A percentile compares a stretch with the other conserved stretches of the same genome.
These are phyloP conservation scores for Bombardia bombarda DNA, from an alignment of 495 filamentous ascomycete genomes.

Conservation along the genomic window DNA sequence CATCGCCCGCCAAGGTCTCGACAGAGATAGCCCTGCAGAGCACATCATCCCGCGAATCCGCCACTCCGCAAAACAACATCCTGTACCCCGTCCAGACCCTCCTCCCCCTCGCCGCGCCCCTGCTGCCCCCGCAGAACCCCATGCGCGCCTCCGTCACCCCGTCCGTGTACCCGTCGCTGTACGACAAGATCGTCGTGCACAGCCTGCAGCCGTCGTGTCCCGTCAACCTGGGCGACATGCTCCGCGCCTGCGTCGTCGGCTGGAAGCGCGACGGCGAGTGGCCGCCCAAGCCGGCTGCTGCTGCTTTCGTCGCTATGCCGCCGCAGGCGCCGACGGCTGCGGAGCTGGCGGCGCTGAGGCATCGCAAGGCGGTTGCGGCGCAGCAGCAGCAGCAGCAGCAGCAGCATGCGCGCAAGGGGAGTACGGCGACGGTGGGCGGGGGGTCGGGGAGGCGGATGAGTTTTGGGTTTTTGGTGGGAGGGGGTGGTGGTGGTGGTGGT, in stretches of 20 bases:
- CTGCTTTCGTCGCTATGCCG: too few species aligned
- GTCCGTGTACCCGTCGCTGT: conserved; percentile 69
- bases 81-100: conserved; percentile 38
- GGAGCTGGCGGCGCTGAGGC: conserved; percentile 28
- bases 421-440: conserved; percentile 5
- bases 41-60: conserved; percentile 8
- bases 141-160: conserved; percentile 68
- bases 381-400: conserved; percentile 9
- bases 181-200: conserved; percentile 76
- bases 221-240: conserved; percentile 76
- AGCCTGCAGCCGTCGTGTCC: conserved; percentile 72
- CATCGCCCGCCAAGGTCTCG: conserved; percentile 1
- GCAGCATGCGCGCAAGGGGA: conserved; percentile 15
- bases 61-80: conserved; percentile 2
- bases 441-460: conserved; percentile 20
- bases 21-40: conserved; percentile 3
- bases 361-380: conserved; percentile 18
- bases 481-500: background rate
- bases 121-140: conserved; percentile 59
- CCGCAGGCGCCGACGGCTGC: conserved; percentile 17
- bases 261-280: conserved; percentile 95
- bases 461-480: conserved; percentile 18
- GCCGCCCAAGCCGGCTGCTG: conserved; percentile 59
- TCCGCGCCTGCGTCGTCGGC: conserved; percentile 73
- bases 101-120: conserved; percentile 54